Percentiles rank a stretch among this genome's conserved stretches.
These are phyloP conservation scores for Agrocybe chaxingu DNA, from an alignment of 768 basidiomycete genomes.

Conservation along the genomic window DNA sequence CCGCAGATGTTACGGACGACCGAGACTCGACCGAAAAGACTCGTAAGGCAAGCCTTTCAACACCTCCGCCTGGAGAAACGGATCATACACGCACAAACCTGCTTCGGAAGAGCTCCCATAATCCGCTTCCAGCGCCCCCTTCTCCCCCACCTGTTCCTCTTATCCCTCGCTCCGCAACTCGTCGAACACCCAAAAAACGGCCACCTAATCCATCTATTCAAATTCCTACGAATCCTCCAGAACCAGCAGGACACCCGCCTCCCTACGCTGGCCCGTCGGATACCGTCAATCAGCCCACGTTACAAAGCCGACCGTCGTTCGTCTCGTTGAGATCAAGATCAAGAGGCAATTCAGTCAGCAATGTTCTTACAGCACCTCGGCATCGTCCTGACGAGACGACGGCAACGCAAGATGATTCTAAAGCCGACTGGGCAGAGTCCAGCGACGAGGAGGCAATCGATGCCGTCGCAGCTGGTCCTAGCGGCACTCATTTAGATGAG, in stretches of 20 bases:
- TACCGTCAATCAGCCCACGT: constrained; percentile 27
- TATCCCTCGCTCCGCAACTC: constrained; percentile 42
- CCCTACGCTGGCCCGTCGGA: constrained; percentile 48
- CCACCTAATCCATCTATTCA: constrained; percentile 28
- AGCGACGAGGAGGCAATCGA: constrained; percentile 90
- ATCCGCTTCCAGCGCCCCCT: constrained; percentile 24
- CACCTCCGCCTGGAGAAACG: constrained; percentile 39
- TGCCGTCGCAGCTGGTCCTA: constrained; percentile 74
- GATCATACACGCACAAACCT: constrained; percentile 24
- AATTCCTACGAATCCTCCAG: constrained; percentile 22
- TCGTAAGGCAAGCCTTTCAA: constrained; percentile 47
- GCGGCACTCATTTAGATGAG: constrained; percentile 81
- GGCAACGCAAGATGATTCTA: constrained; percentile 39
- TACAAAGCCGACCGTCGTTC: constrained; percentile 38
- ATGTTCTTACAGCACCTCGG: constrained; percentile 50
- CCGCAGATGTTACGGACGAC: constrained; percentile 27
- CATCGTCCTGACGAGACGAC: constrained; percentile 31
- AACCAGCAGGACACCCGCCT: constrained; percentile 59
- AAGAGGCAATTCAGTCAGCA: constrained; percentile 53
- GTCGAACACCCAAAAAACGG: constrained; percentile 28
- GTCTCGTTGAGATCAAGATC: constrained; percentile 43
- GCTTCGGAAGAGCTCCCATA: constrained; percentile 39
- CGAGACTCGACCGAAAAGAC: constrained; percentile 45
- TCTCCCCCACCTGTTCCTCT: constrained; percentile 32
- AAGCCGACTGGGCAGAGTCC: constrained; percentile 71